These are phyloP conservation scores for Trametes maxima DNA, from an alignment of 768 basidiomycete genomes.

Conservation along the genomic window DNA sequence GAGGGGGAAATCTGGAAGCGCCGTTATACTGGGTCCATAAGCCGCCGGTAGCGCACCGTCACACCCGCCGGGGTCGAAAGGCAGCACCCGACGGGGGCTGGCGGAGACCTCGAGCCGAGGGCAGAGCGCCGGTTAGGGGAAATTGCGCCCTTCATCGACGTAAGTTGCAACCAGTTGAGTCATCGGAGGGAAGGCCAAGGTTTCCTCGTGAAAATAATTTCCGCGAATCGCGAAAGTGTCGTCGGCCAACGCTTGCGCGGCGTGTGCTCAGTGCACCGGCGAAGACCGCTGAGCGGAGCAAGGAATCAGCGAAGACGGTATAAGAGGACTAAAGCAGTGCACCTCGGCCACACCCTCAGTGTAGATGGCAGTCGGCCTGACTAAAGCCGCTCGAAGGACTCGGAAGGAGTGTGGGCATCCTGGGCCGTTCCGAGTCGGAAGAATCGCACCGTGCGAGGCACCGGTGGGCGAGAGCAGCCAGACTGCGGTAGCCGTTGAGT, in stretches of 20 bases:
- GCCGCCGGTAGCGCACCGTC: not conserved
- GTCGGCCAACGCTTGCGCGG: too few species aligned
- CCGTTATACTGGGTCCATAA: not conserved
- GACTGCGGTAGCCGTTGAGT: not conserved
- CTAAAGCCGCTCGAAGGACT: not conserved
- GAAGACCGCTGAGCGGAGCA: not conserved
- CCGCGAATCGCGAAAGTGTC: too few species aligned
- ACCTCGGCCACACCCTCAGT: not conserved
- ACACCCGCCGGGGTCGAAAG: not conserved
- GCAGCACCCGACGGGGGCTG: not conserved
- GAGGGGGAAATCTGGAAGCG: not conserved
- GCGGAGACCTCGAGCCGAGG: too few species aligned
- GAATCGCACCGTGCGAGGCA: not conserved
- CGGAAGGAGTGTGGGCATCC: not conserved
- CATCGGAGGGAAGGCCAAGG: too few species aligned
- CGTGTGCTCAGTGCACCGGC: not conserved
- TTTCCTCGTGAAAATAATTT: too few species aligned
- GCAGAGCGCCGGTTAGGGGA: too few species aligned
- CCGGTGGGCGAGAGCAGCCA: not conserved
- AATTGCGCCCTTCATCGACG: too few species aligned
- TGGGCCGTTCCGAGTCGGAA: not conserved
- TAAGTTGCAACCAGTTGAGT: too few species aligned
- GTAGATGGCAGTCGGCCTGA: not conserved
- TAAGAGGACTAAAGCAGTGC: not conserved
- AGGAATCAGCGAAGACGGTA: not conserved